These are phyloP conservation scores for Colletotrichum gigasporum DNA, from an alignment of 2,329 filamentous ascomycete species.

Conservation along the genomic window DNA sequence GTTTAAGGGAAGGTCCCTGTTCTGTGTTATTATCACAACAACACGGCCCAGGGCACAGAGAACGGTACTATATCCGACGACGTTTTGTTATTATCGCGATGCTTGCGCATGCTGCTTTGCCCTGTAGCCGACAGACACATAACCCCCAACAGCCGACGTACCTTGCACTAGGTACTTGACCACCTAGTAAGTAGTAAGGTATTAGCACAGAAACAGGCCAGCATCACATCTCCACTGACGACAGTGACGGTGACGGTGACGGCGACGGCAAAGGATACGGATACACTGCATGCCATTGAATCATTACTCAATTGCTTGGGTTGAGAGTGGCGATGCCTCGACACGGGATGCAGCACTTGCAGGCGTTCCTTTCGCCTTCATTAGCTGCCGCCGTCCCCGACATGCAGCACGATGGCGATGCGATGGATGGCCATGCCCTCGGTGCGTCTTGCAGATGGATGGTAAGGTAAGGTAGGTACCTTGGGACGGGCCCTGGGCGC, in stretches of 20 bases:
- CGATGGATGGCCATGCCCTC: slow-evolving; percentile 12
- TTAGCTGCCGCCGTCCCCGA: slow-evolving; percentile 11
- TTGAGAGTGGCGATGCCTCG: slow-evolving; percentile 6
- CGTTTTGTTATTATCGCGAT: too few species aligned
- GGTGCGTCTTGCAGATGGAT: slow-evolving; percentile 19
- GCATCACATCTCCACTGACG: not conserved
- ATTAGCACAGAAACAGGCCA: too few species aligned
- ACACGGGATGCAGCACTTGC: not conserved
- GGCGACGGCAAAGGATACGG: not conserved
- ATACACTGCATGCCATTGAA: slow-evolving; percentile 1
- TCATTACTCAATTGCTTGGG: not conserved
- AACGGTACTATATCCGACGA: too few species aligned
- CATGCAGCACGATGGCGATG: slow-evolving; percentile 24
- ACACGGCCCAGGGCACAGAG: not conserved
- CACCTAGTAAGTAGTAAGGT: too few species aligned
- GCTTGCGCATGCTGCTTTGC: too few species aligned
- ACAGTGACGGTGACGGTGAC: too few species aligned
- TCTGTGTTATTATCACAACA: slow-evolving; percentile 2
- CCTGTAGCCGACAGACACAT: too few species aligned
- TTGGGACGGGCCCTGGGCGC: not conserved
- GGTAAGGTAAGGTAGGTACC: not conserved
- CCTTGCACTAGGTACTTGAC: too few species aligned
- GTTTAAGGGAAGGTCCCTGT: slow-evolving; percentile 9
- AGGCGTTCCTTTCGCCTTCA: slow-evolving; percentile 3
- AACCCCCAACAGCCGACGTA: too few species aligned